Base-by-base conservation (phyloP, 768 basidiomycete genomes). In the Boletus rubroflammeus region DNA sequence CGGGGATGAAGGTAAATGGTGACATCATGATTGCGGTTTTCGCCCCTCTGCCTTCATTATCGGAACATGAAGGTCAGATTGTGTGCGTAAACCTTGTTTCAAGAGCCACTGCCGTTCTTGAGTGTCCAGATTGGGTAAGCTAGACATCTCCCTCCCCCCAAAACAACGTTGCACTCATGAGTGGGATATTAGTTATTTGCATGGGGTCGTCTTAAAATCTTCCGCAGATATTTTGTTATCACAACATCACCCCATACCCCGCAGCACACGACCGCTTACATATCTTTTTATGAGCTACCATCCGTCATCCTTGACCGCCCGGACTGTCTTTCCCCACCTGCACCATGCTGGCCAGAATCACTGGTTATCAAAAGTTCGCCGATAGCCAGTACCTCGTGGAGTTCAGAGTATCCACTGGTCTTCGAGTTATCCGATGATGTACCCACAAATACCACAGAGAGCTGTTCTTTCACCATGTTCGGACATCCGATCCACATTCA, bases 1-100 rank as follows among this genome's bases (percentile, higher is more conserved):
- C 46, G 0, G 59, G 46, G 17, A 56, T 69, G 49, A 55, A 62
- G 34, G 66, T 67, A 29, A 61, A 58, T 32, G 57, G 61, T 21
- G 43, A 70, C 35, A 43, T 64, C 32, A 58, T 70, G 59, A 36
- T 55, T 41, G 51, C 38, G 13, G 43, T 57, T 19, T 54, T 70
- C 19, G 51, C 53, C 9, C 51, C 54, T 17, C 19, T 49, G 3
- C 32, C 56, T 36, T 39, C 56, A 11, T 21, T 23, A 9, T 32
- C 10, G 26, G 47, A 57, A 17, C 23, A 53, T 21, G 36, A 58
- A 35, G 45, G 53, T 23, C 56, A 35, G n/a, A 42, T 63, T n/a
- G 6, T 66, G 21, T 66, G 58, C 25, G 35, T 65, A 29, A 66
- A 66, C 41, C 56, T 66, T 21, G 42, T 36, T 31, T 53, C 64